A percentile compares a stretch with the other conserved stretches of the same genome.
Evolutionary conservation across 2,329 filamentous ascomycete genomes (phyloP).

Genomic region (Xylaria sp.): DNA sequence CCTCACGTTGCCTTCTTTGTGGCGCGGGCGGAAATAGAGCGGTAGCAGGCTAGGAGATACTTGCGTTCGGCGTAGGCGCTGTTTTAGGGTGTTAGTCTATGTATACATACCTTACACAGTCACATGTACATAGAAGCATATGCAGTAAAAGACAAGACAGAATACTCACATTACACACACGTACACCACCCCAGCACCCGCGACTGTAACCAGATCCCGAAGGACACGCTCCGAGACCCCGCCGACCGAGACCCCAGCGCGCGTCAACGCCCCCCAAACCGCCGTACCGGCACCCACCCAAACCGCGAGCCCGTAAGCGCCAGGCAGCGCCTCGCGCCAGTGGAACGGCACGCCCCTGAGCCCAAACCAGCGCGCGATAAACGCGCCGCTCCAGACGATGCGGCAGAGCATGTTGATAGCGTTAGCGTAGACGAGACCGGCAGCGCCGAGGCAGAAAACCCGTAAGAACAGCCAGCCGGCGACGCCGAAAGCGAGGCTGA

Average conservation of each 20-base stretch:
- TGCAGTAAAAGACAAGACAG: constrained; percentile 7
- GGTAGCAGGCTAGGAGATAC: constrained; percentile 56
- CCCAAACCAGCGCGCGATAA: constrained; percentile 68
- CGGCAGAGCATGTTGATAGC: constrained; percentile 86
- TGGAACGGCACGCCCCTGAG: constrained; percentile 46
- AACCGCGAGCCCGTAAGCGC: constrained; percentile 47
- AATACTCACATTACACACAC: constrained; percentile 61
- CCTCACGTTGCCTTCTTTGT: constrained; percentile 7
- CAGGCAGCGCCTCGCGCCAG: constrained; percentile 48
- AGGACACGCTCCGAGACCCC: constrained; percentile 40
- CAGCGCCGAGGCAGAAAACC: constrained; percentile 70
- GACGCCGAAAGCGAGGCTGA: constrained; percentile 74
- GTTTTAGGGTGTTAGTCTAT: constrained; percentile 23
- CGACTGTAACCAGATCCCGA: constrained; percentile 50
- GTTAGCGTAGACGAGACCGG: constrained; percentile 84
- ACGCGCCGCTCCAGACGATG: constrained; percentile 77
- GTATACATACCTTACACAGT: no score
- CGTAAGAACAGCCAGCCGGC: constrained; percentile 76
- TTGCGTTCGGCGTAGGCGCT: constrained; percentile 58
- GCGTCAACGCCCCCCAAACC: constrained; percentile 40
- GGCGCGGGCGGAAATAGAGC: constrained; percentile 44
- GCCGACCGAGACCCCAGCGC: constrained; percentile 31
- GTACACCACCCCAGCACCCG: constrained; percentile 54
- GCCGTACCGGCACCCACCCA: constrained; percentile 49
- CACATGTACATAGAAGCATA: constrained; percentile 15